phyloP scores from a whole-genome alignment of 2,329 filamentous ascomycete genomes.

The Diplocarpon rosae region DNA sequence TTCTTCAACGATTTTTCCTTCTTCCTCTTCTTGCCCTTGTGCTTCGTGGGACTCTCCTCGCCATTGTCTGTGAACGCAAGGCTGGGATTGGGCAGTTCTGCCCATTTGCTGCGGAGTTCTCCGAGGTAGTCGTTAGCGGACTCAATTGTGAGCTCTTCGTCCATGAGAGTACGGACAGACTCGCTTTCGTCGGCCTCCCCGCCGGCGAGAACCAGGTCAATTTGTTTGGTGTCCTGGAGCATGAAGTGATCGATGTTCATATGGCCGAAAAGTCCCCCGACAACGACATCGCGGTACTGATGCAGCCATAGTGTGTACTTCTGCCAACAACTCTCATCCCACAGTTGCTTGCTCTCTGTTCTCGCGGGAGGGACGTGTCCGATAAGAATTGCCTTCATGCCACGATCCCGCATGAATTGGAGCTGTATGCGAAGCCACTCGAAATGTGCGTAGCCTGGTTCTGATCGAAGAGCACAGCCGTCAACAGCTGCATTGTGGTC shows the following conservation, averaged over 20 bases:
- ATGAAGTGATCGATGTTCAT: conserved; percentile 99
- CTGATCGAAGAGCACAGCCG: conserved; percentile 65
- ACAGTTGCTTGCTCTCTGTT: conserved; percentile 72
- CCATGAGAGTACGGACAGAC: conserved; percentile 30
- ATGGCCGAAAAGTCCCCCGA: conserved; percentile 73
- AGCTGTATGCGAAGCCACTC: conserved; percentile 92
- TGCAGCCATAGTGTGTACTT: conserved; percentile 87
- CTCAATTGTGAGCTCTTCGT: conserved; percentile 46
- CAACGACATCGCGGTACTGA: conserved; percentile 83
- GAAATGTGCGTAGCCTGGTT: conserved; percentile 89
- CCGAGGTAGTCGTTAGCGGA: conserved; percentile 72
- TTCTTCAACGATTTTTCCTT: conserved; percentile 47
- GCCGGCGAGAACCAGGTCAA: conserved; percentile 45
- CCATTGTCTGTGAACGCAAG: conserved; percentile 20
- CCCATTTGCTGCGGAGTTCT: conserved; percentile 69
- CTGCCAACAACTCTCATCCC: conserved; percentile 98
- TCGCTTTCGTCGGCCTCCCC: conserved; percentile 20
- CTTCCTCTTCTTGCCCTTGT: conserved; percentile 42
- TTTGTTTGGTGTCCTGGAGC: conserved; percentile 71
- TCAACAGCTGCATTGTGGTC: conserved; percentile 88
- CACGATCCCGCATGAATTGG: conserved; percentile 66
- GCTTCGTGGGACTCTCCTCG: conserved; percentile 34
- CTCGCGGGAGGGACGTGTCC: conserved; percentile 90
- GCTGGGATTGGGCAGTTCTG: conserved; percentile 49
- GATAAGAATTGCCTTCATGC: conserved; percentile 89